These are phyloP conservation scores for Colletotrichum neosansevieriae DNA, from an alignment of 2,329 filamentous ascomycete genomes.

Conservation along the genomic window DNA sequence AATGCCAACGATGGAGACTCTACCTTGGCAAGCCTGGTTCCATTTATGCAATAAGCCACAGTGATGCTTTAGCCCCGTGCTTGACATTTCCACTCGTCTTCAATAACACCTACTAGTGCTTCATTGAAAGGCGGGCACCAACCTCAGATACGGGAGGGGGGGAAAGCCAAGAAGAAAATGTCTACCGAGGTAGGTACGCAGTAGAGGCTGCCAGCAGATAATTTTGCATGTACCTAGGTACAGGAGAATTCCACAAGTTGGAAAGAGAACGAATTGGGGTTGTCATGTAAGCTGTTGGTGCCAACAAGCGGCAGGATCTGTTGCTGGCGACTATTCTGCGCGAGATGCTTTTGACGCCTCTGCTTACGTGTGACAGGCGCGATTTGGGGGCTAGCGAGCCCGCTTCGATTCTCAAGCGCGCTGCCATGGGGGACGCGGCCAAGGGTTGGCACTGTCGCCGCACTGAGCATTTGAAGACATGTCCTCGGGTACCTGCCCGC, in stretches of 20 bases:
- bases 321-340: conserved; percentile 15
- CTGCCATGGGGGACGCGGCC: conserved; percentile 1
- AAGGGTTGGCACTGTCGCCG: background rate
- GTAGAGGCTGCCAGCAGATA: too few relatives aligned
- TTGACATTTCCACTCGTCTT: too few relatives aligned
- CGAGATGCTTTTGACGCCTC: conserved; percentile 9
- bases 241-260: background rate
- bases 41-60: too few relatives aligned
- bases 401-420: conserved; percentile 31
- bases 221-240: background rate
- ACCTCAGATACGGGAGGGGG: too few relatives aligned
- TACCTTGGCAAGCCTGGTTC: too few relatives aligned
- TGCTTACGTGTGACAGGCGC: conserved; percentile 19
- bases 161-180: too few relatives aligned
- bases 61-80: too few relatives aligned
- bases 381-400: conserved; percentile 39
- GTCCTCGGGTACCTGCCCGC: conserved; percentile 5
- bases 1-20: too few relatives aligned
- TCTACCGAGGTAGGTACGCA: too few relatives aligned
- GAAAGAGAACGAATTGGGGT: background rate
- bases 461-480: conserved; percentile 1
- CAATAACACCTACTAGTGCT: too few relatives aligned
- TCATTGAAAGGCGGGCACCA: too few relatives aligned
- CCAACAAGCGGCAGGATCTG: conserved; percentile 2
- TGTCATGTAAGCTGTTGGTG: conserved; percentile 9